These are phyloP conservation scores for Lachnellula arida DNA, from an alignment of 2,329 filamentous ascomycete species.

Conservation along the genomic window DNA sequence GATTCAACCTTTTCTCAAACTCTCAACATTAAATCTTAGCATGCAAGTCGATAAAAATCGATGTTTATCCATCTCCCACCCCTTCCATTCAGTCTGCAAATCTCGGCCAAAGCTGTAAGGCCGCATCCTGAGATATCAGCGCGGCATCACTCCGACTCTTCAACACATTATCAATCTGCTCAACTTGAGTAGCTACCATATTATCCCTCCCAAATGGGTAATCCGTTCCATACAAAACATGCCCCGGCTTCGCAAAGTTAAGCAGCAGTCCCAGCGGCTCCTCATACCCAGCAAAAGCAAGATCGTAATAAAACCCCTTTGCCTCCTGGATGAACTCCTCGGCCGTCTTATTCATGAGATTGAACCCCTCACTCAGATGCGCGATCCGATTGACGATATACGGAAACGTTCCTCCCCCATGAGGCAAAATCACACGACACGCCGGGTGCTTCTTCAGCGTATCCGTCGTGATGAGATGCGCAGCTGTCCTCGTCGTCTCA, in stretches of 20 bases:
- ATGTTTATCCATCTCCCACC: no score
- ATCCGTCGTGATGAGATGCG: not conserved
- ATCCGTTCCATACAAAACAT: constrained; percentile 2
- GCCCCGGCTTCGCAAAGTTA: constrained; percentile 1
- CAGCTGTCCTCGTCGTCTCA: constrained; percentile 3
- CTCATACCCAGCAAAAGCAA: not conserved
- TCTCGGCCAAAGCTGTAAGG: no score
- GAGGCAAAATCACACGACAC: not conserved
- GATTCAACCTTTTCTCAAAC: no score
- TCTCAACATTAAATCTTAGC: no score
- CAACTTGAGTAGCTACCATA: no score
- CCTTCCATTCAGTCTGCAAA: no score
- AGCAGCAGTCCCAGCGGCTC: not conserved
- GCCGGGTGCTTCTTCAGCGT: not conserved
- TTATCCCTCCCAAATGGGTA: not conserved
- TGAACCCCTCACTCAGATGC: no score
- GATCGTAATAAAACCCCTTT: constrained; percentile 2
- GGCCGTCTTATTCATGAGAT: not conserved
- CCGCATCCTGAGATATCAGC: no score
- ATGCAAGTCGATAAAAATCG: no score
- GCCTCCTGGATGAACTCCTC: constrained; percentile 3
- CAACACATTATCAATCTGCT: no score
- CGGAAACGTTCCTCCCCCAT: constrained; percentile 1
- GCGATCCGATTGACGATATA: not conserved
- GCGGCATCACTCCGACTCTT: no score